Conservation (phyloP, 2,329 filamentous ascomycete species). For the Botryosphaeria agaves region DNA sequence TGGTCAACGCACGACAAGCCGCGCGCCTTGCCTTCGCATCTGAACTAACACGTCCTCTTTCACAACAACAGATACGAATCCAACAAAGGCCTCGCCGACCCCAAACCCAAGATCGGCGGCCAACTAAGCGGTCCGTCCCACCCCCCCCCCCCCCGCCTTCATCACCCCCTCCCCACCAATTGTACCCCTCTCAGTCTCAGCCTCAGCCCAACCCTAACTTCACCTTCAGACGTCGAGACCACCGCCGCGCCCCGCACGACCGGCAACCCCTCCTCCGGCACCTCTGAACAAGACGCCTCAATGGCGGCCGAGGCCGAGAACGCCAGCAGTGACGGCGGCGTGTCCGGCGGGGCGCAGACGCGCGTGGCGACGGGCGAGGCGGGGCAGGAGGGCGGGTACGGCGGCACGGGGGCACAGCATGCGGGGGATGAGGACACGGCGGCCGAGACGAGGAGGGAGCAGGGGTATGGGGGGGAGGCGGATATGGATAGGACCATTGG, state of each 20-base stretch:
- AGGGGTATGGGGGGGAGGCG: slow-evolving; percentile 32
- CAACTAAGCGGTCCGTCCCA: slow-evolving; percentile 32
- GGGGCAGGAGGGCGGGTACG: slow-evolving; percentile 21
- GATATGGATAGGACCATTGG: slow-evolving; percentile 33
- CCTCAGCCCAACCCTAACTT: neutral
- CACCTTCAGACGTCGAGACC: neutral
- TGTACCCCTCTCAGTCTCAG: neutral
- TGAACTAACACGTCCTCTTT: neutral
- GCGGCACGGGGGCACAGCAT: slow-evolving; percentile 9
- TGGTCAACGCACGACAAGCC: neutral
- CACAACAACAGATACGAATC: slow-evolving; percentile 37
- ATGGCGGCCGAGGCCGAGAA: slow-evolving; percentile 12
- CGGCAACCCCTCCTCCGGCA: slow-evolving; percentile 11
- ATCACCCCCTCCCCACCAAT: neutral
- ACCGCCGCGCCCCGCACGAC: slow-evolving; percentile 3
- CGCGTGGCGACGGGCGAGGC: slow-evolving; percentile 13
- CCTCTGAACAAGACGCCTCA: slow-evolving; percentile 10
- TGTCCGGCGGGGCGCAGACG: neutral
- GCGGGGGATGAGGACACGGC: slow-evolving; percentile 12
- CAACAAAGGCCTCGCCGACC: slow-evolving; percentile 29
- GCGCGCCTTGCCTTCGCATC: neutral
- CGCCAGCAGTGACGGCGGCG: slow-evolving; percentile 17
- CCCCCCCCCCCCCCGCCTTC: slow-evolving; percentile 1
- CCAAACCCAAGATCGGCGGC: slow-evolving; percentile 35
- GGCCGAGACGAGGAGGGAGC: slow-evolving; percentile 27